Percentiles rank a stretch among this genome's conserved stretches.
These are phyloP conservation scores for Zanthoxylum bungeanum DNA, from an alignment of 345 rosid genomes.

Conservation along the genomic window DNA sequence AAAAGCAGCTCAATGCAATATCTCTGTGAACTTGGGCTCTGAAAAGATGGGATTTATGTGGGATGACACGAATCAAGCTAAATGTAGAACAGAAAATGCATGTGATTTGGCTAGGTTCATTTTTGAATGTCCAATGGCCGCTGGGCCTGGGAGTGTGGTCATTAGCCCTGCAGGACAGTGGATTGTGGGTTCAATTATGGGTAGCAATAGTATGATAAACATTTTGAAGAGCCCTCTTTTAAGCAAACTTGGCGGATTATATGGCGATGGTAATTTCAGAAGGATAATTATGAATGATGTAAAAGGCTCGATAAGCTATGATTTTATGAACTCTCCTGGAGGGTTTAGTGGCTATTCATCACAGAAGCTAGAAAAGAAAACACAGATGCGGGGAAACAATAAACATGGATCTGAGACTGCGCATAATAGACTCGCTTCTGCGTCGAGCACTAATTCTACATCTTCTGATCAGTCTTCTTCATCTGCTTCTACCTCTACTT, in stretches of 20 bases:
- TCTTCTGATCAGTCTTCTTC: slow-evolving; percentile 53
- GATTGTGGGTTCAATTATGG: slow-evolving; percentile 66
- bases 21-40: slow-evolving; percentile 40
- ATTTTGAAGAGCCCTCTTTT: slow-evolving; percentile 59
- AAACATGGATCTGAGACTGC: slow-evolving; percentile 25
- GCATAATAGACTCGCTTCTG: slow-evolving; percentile 33
- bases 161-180: slow-evolving; percentile 43
- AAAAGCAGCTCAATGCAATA: slow-evolving; percentile 40
- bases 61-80: slow-evolving; percentile 25
- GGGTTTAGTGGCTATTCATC: slow-evolving; percentile 33
- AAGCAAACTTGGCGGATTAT: slow-evolving; percentile 36
- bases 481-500: slow-evolving; percentile 40
- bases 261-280: slow-evolving; percentile 26
- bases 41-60: slow-evolving; percentile 33
- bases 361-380: slow-evolving; percentile 24
- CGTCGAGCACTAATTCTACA: slow-evolving; percentile 51
- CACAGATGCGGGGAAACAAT: slow-evolving; percentile 9
- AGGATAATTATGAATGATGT: slow-evolving; percentile 28
- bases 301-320: slow-evolving; percentile 33
- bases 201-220: slow-evolving; percentile 65
- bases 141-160: slow-evolving; percentile 46
- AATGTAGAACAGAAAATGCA: slow-evolving; percentile 28
- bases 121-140: slow-evolving; percentile 48
- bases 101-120: slow-evolving; percentile 38
- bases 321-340: slow-evolving; percentile 36